Conservation (phyloP, 176 grass and related monocot genomes). For the Areca catechu region DNA sequence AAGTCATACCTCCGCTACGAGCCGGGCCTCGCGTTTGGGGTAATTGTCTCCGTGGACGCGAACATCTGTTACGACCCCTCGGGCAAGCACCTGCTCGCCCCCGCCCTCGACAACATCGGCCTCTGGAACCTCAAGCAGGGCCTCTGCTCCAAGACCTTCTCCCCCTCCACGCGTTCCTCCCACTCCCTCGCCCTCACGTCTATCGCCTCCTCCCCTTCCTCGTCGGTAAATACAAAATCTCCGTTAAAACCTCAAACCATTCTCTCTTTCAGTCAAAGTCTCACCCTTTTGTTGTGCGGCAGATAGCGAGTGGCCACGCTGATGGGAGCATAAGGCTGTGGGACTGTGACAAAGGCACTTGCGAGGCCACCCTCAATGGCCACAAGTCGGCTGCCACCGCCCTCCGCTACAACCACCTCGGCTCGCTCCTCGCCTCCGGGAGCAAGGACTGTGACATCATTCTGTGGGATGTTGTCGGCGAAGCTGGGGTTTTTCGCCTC, state of each 20-base stretch:
- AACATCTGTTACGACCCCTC: slow-evolving; percentile 81
- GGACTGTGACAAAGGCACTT: slow-evolving; percentile 65
- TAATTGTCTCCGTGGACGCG: slow-evolving; percentile 57
- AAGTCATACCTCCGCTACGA: slow-evolving; percentile 96
- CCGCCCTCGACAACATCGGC: slow-evolving; percentile 59
- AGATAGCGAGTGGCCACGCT: slow-evolving; percentile 86
- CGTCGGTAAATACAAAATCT: slow-evolving; percentile 33
- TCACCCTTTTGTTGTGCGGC: slow-evolving; percentile 4
- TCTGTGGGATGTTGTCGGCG: slow-evolving; percentile 78
- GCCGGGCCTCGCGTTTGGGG: slow-evolving; percentile 62
- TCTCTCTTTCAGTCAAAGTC: slow-evolving; percentile 1
- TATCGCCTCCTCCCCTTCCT: slow-evolving; percentile 33
- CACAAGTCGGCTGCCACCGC: slow-evolving; percentile 71
- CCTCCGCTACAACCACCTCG: slow-evolving; percentile 46
- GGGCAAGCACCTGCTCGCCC: slow-evolving; percentile 68
- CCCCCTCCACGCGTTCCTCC: slow-evolving; percentile 25
- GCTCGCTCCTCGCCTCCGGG: slow-evolving; percentile 67
- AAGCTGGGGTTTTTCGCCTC: slow-evolving; percentile 73
- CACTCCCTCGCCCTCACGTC: slow-evolving; percentile 46
- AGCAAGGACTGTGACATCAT: slow-evolving; percentile 93
- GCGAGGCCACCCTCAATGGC: slow-evolving; percentile 80
- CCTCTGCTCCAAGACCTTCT: slow-evolving; percentile 44
- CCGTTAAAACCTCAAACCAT: neutral
- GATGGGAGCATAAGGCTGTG: slow-evolving; percentile 88
- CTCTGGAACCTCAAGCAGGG: slow-evolving; percentile 93